Percentiles rank a stretch among this genome's conserved stretches.
phyloP scores from a whole-genome alignment of 148 eudicot genomes.

The Rhododendron simsii region DNA sequence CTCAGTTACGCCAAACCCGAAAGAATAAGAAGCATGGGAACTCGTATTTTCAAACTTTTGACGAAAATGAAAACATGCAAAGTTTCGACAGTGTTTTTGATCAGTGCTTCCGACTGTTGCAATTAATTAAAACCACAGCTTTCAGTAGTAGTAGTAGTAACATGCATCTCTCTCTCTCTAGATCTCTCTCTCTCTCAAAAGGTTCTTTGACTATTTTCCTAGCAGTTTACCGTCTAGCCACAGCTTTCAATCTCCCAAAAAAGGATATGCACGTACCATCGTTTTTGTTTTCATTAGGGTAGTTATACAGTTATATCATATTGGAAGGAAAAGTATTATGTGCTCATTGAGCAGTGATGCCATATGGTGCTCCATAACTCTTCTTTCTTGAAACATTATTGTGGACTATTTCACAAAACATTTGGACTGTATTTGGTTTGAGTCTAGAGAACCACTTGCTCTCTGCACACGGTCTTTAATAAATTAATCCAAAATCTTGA shows the following conservation, averaged over 20 bases:
- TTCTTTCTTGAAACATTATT: too few species aligned
- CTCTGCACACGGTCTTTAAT: too few species aligned
- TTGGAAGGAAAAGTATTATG: not conserved
- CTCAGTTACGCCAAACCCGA: conserved; percentile 23
- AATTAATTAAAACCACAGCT: not conserved
- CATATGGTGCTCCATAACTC: too few species aligned
- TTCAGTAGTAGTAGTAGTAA: not conserved
- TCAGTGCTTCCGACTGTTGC: not conserved
- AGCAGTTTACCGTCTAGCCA: not conserved
- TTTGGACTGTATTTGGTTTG: too few species aligned
- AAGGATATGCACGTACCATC: not conserved
- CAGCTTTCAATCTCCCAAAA: not conserved
- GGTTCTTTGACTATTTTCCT: conserved; percentile 2
- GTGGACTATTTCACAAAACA: too few species aligned
- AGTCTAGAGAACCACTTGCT: too few species aligned
- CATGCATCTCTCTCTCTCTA: not conserved
- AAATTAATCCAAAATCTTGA: too few species aligned
- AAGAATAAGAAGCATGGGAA: conserved; percentile 16
- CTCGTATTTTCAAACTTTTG: conserved; percentile 6
- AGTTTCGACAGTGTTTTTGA: not conserved
- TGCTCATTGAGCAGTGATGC: too few species aligned
- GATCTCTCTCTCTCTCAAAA: not conserved
- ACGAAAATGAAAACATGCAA: not conserved
- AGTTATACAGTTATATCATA: not conserved
- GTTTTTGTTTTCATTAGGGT: not conserved